Evolutionary conservation across 371 early-diverging fungal genomes (phyloP).

Genomic region (Apophysomyces sp.): DNA sequence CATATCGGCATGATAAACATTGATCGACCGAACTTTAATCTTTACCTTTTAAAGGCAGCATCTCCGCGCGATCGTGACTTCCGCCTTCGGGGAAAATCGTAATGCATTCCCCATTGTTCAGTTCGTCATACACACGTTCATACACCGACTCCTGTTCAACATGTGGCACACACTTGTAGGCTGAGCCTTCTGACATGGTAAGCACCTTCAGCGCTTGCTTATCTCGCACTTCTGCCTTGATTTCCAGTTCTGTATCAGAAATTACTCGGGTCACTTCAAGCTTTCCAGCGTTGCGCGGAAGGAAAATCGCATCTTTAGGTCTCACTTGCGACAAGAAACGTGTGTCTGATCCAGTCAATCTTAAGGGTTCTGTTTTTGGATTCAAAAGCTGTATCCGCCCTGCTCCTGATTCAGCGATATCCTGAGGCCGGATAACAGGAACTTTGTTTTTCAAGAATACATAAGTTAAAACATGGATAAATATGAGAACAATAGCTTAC

Average conservation of each 20-base stretch:
- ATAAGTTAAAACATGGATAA: background rate
- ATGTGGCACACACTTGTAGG: slow-evolving; percentile 76
- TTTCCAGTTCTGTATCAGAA: slow-evolving; percentile 73
- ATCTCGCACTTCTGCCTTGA: slow-evolving; percentile 60
- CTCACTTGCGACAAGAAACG: slow-evolving; percentile 65
- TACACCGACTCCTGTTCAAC: slow-evolving; percentile 86
- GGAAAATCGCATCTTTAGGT: slow-evolving; percentile 53
- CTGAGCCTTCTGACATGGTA: slow-evolving; percentile 52
- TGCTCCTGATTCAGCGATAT: slow-evolving; percentile 64
- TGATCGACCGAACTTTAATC: background rate
- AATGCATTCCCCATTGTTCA: slow-evolving; percentile 77
- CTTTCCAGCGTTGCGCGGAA: slow-evolving; percentile 58
- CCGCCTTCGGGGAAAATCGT: slow-evolving; percentile 97
- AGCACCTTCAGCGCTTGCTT: slow-evolving; percentile 52
- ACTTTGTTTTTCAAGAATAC: slow-evolving; percentile 43
- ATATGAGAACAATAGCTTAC: slow-evolving; percentile 27
- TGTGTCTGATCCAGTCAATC: slow-evolving; percentile 65
- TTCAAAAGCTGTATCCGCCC: slow-evolving; percentile 67
- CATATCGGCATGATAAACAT: background rate
- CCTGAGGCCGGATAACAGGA: slow-evolving; percentile 88
- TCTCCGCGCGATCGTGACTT: slow-evolving; percentile 88
- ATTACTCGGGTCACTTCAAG: slow-evolving; percentile 68
- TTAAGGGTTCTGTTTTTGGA: slow-evolving; percentile 57
- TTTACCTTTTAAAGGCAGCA: slow-evolving; percentile 88
- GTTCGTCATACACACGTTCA: slow-evolving; percentile 68